Evolutionary conservation across 768 basidiomycete genomes (phyloP).

Genomic region (Naganishia onofrii): DNA sequence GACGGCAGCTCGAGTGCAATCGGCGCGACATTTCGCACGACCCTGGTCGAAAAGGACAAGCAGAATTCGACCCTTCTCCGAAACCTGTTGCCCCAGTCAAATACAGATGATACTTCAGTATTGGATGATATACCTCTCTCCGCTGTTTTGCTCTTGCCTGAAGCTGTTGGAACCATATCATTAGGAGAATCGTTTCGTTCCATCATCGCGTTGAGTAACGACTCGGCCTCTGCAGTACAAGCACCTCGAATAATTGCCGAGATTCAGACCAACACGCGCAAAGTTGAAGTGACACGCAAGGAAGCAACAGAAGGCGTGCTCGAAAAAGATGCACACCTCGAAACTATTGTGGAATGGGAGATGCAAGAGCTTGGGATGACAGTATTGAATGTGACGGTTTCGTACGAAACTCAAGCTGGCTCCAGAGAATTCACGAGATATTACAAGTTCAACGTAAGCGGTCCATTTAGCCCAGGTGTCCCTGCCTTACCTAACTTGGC

Average conservation of each 20-base stretch:
- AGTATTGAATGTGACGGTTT: slow-evolving; percentile 78
- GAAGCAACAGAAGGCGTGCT: slow-evolving; percentile 53
- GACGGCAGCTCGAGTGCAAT: not conserved
- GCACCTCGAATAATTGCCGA: slow-evolving; percentile 70
- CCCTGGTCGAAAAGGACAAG: not conserved
- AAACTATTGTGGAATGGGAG: slow-evolving; percentile 73
- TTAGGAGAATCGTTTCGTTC: slow-evolving; percentile 85
- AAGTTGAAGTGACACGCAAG: slow-evolving; percentile 46
- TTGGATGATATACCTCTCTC: slow-evolving; percentile 75
- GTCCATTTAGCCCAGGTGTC: slow-evolving; percentile 31
- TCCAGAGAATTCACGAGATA: slow-evolving; percentile 71
- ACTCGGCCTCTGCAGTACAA: slow-evolving; percentile 63
- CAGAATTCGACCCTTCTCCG: slow-evolving; percentile 9
- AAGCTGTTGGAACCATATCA: slow-evolving; percentile 75
- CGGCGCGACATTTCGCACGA: not conserved
- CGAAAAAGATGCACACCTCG: slow-evolving; percentile 59
- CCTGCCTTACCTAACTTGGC: not conserved
- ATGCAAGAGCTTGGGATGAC: slow-evolving; percentile 92
- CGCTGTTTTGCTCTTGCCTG: slow-evolving; percentile 59
- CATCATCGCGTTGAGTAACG: slow-evolving; percentile 78
- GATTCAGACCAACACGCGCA: slow-evolving; percentile 87
- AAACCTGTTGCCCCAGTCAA: slow-evolving; percentile 11
- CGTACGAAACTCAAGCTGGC: slow-evolving; percentile 65
- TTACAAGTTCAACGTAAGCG: slow-evolving; percentile 80
- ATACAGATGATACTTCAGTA: slow-evolving; percentile 53